Percentiles rank a stretch among this genome's conserved stretches.
phyloP scores from a whole-genome alignment of 306 rosid species.

The Carpinus fangiana region DNA sequence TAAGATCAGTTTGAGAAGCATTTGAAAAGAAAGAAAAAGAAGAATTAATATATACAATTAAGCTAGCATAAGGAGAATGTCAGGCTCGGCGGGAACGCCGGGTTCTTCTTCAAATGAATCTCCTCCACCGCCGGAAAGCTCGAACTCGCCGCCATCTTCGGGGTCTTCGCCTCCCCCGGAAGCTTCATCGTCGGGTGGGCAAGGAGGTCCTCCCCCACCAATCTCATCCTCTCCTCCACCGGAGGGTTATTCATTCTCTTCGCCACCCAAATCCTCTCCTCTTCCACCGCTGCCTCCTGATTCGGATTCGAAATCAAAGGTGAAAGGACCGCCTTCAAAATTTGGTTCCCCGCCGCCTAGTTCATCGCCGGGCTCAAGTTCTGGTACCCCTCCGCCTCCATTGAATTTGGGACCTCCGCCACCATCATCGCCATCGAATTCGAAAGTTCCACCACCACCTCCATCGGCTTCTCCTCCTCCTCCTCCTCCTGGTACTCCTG shows the following conservation, averaged over 20 bases:
- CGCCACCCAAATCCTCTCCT: conserved; percentile 16
- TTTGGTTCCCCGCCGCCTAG: neutral
- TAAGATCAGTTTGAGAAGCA: neutral
- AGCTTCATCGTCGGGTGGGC: neutral
- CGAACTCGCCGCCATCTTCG: conserved; percentile 7
- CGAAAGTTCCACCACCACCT: conserved; percentile 28
- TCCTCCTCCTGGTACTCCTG: neutral
- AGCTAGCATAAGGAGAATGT: conserved; percentile 5
- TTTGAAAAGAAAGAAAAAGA: neutral
- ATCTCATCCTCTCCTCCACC: conserved; percentile 21
- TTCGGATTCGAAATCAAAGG: neutral
- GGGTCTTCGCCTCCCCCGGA: conserved; percentile 15
- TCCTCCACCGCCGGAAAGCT: conserved; percentile 1
- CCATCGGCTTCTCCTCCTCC: conserved; percentile 11
- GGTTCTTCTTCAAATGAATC: neutral
- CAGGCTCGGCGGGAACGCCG: conserved; percentile 8
- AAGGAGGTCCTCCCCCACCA: conserved; percentile 3
- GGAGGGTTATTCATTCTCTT: neutral
- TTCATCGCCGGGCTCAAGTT: conserved; percentile 4
- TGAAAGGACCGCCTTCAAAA: neutral
- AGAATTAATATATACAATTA: too few species aligned
- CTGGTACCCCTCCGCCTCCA: neutral
- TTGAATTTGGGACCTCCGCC: conserved; percentile 6
- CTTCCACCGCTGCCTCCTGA: neutral
- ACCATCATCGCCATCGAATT: conserved; percentile 5